Base-by-base conservation (phyloP, 1,284 basidiomycete genomes). In the Ceratobasidium theobromae region DNA sequence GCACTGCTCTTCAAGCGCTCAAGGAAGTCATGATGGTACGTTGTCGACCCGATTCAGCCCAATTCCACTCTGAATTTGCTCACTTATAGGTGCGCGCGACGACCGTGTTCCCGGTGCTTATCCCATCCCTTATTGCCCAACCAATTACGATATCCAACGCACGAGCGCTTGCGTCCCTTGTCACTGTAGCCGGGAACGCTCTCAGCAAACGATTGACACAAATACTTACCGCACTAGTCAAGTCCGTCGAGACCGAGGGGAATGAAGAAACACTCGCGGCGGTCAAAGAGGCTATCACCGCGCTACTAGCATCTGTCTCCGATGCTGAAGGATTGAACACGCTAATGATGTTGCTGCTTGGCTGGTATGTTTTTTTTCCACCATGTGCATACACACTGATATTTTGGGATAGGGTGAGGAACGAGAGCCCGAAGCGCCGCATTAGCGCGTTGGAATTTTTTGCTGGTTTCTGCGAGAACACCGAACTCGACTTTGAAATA, bases 111-210 rank as follows among this genome's bases (percentile, higher is more conserved):
- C 97, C 97, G 0, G 91, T 97, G n/a, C 80, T 99, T 62, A 93
- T 99, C 55, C 97, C 96, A 0, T 95, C 95, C 4, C 82, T 99
- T 69, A 95, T 92, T 40, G 86, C 88, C 4, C 85, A 85, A 38
- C 96, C 96, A 0, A 95, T 99, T 84, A 89, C 93, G 1, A 86
- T 90, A 2, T 98, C 98, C 86, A 98, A 99, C 74, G 93, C 93
- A n/a, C 86, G 89, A 18, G 96, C 96, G 2, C 79, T 99, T 11
- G 89, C 88, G 1, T 89, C 93, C 0, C 82, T 99, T 43, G 94
- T 98, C 16, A 91, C 91, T 3, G 96, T 98, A 5, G 96, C 97
- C 40, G 96, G 96, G 6, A 83, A 83, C 52, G 93, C 96, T 0
- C 80, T 99, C 68, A 96, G 91, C 79, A 86, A 86, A 73, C 85